Conservation (phyloP, 1,284 basidiomycete genomes). For the Marasmius tenuissimus region DNA sequence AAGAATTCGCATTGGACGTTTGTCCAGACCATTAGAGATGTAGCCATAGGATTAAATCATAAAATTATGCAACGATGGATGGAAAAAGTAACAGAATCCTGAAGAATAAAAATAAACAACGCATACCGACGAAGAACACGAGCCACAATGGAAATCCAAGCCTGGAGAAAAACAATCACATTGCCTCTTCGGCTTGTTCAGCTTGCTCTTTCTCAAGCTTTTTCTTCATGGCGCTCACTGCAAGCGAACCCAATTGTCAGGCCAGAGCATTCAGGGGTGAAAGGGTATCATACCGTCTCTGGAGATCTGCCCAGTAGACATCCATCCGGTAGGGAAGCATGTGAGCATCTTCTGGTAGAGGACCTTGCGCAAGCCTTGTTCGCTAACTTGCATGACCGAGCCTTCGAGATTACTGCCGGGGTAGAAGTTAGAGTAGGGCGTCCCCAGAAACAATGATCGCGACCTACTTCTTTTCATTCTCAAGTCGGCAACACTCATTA, state of each 20-base stretch:
- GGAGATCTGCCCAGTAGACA: conserved; percentile 62
- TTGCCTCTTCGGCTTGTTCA: neutral
- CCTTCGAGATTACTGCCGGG: conserved; percentile 58
- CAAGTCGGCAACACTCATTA: conserved; percentile 77
- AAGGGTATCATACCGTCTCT: conserved; percentile 43
- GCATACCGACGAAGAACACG: neutral
- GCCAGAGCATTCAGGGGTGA: conserved; percentile 4
- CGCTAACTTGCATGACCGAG: conserved; percentile 67
- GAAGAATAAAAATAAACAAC: neutral
- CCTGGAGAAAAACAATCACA: neutral
- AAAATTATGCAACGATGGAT: too few species aligned
- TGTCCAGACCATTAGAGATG: too few species aligned
- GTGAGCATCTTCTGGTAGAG: conserved; percentile 82
- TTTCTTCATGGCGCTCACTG: conserved; percentile 70
- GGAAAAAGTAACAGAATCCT: neutral
- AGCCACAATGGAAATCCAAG: neutral
- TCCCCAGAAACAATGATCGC: neutral
- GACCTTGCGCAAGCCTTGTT: conserved; percentile 73
- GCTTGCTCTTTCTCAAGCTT: conserved; percentile 13
- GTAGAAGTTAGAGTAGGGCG: conserved; percentile 8
- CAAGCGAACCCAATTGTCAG: neutral
- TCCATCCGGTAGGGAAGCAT: conserved; percentile 76
- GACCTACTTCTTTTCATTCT: conserved; percentile 83
- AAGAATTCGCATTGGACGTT: too few species aligned
- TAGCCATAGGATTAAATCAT: too few species aligned